Evolutionary conservation across 2,329 filamentous ascomycete species (phyloP).

Genomic region (Tolypocladium paradoxum): DNA sequence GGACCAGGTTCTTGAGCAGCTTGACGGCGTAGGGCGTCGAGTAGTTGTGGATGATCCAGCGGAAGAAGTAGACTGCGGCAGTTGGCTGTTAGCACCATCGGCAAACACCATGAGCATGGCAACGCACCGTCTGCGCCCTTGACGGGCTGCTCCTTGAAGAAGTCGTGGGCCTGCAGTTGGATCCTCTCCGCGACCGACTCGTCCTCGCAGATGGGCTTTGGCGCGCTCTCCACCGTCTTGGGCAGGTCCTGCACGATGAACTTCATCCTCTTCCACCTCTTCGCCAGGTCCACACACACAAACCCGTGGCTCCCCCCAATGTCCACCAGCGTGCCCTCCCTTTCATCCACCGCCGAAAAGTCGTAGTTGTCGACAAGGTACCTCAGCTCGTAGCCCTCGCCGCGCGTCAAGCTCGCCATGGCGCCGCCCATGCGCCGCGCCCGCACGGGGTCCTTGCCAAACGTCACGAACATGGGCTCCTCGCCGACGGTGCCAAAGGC

Average conservation of each 20-base stretch:
- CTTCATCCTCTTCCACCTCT: conserved; percentile 35
- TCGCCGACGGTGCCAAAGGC: conserved; percentile 37
- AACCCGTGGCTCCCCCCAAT: conserved; percentile 49
- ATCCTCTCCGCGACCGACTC: conserved; percentile 27
- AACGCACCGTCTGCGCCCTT: conserved; percentile 37
- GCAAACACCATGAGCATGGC: too few species aligned
- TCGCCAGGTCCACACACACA: conserved; percentile 43
- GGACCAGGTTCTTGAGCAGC: conserved; percentile 39
- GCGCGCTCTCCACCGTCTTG: conserved; percentile 36
- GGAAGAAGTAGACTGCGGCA: conserved; percentile 41
- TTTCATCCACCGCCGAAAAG: conserved; percentile 34
- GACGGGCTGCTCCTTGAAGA: conserved; percentile 45
- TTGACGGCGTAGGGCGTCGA: conserved; percentile 39
- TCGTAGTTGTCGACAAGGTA: conserved; percentile 45
- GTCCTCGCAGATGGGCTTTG: conserved; percentile 29
- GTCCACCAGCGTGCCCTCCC: conserved; percentile 42
- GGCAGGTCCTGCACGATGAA: conserved; percentile 46
- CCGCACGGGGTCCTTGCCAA: conserved; percentile 35
- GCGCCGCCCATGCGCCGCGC: conserved; percentile 42
- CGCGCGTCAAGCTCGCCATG: conserved; percentile 43
- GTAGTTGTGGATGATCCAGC: conserved; percentile 53
- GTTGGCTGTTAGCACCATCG: conserved; percentile 7
- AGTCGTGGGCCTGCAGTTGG: conserved; percentile 39
- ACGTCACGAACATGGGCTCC: conserved; percentile 43
- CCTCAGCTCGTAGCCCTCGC: conserved; percentile 43